These are phyloP conservation scores for Remersonia thermophila DNA, from an alignment of 2,329 filamentous ascomycete species.

Conservation along the genomic window DNA sequence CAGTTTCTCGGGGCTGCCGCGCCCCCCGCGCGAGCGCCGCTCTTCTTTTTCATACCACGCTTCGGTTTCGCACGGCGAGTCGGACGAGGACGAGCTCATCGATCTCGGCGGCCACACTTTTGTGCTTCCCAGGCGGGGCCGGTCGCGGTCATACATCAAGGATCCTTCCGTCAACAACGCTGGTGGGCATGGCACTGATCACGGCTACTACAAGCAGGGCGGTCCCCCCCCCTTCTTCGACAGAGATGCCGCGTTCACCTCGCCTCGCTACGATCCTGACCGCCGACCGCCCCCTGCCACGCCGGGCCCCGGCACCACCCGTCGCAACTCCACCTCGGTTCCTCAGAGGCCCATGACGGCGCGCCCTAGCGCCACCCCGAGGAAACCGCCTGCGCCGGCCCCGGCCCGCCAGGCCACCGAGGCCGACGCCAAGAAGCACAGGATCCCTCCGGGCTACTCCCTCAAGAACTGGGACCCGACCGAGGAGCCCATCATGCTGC, in stretches of 20 bases:
- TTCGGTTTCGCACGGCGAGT: constrained; percentile 47
- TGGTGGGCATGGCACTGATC: constrained; percentile 47
- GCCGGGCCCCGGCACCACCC: constrained; percentile 11
- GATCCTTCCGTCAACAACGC: constrained; percentile 31
- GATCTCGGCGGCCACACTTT: constrained; percentile 39
- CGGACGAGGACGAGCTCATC: constrained; percentile 51
- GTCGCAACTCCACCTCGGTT: constrained; percentile 36
- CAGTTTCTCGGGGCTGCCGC: constrained; percentile 35
- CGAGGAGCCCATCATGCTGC: constrained; percentile 84
- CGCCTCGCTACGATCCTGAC: constrained; percentile 30
- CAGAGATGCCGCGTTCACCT: constrained; percentile 29
- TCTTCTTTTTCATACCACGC: constrained; percentile 46
- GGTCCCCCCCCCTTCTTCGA: constrained; percentile 25
- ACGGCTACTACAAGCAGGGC: constrained; percentile 43
- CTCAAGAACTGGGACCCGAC: constrained; percentile 97
- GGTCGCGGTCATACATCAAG: constrained; percentile 29
- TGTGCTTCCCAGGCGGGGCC: constrained; percentile 39
- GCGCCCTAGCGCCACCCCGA: constrained; percentile 31
- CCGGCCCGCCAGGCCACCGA: constrained; percentile 41
- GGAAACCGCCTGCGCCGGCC: constrained; percentile 25
- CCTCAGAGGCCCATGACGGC: constrained; percentile 42
- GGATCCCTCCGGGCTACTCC: constrained; percentile 81
- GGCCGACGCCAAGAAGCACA: constrained; percentile 48
- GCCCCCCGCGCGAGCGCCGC: constrained; percentile 40
- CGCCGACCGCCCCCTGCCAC: constrained; percentile 29